A percentile compares a stretch with the other conserved stretches of the same genome.
Conservation (phyloP, 106 monocot genomes). For the Allium cepa region DNA sequence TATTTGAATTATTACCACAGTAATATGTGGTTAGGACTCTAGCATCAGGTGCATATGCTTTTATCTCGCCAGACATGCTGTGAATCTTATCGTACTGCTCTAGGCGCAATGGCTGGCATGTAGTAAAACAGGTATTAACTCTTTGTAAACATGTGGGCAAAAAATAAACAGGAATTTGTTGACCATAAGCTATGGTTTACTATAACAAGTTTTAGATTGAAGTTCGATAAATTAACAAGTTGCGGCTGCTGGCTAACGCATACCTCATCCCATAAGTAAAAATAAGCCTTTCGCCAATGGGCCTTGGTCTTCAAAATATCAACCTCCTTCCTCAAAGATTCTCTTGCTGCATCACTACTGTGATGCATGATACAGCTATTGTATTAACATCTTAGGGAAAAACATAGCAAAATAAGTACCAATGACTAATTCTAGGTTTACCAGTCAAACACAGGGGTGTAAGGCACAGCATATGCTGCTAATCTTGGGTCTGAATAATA, state of each 20-base stretch:
- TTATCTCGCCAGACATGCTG: constrained; percentile 83
- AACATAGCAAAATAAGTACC: neutral
- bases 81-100: constrained; percentile 79
- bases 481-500: constrained; percentile 96
- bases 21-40: constrained; percentile 94
- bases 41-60: constrained; percentile 81
- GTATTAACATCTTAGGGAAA: constrained; percentile 1
- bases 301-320: constrained; percentile 75
- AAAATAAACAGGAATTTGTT: neutral
- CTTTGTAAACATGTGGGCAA: neutral
- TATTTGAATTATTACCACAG: constrained; percentile 44
- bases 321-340: constrained; percentile 68
- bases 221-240: too few species aligned
- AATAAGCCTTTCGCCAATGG: constrained; percentile 98
- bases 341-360: constrained; percentile 72
- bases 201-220: too few species aligned
- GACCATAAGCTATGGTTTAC: too few species aligned
- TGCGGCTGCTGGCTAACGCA: too few species aligned
- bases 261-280: constrained; percentile 99
- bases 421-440: constrained; percentile 15
- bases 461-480: constrained; percentile 98
- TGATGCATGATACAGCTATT: constrained; percentile 17
- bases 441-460: constrained; percentile 70
- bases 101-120: constrained; percentile 68
- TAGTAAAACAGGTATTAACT: constrained; percentile 14